Conservation (phyloP, 306 rosid genomes). For the Quercus dentata region DNA sequence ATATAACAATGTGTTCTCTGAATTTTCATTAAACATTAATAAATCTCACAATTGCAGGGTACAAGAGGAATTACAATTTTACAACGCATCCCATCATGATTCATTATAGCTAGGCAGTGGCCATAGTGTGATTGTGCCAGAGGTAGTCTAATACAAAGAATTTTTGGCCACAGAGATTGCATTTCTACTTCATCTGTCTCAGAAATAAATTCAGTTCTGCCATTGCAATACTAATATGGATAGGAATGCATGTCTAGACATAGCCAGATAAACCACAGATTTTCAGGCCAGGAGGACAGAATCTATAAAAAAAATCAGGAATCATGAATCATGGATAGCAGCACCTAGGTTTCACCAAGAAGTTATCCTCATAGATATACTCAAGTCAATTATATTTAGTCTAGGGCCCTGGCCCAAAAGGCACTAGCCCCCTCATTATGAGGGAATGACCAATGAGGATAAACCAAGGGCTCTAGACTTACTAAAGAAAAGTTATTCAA, state of each 20-base stretch:
- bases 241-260: not conserved
- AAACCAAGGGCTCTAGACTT: not conserved
- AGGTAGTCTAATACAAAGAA: not conserved
- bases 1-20: not conserved
- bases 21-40: not conserved
- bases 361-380: not conserved
- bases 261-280: not conserved
- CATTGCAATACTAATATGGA: not conserved
- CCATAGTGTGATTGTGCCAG: not conserved
- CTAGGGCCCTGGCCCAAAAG: too few relatives aligned
- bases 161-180: not conserved
- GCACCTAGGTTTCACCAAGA: not conserved
- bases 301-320: not conserved
- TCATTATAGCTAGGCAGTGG: not conserved
- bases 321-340: not conserved
- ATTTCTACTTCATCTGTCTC: not conserved
- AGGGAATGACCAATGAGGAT: not conserved
- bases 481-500: not conserved
- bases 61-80: not conserved
- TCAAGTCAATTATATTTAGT: too few relatives aligned
- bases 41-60: not conserved
- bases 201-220: not conserved
- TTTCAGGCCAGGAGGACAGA: not conserved
- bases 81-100: not conserved
- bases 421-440: too few relatives aligned